phyloP scores from a whole-genome alignment of 2,329 filamentous ascomycete species.

The Lachnellula cervina region DNA sequence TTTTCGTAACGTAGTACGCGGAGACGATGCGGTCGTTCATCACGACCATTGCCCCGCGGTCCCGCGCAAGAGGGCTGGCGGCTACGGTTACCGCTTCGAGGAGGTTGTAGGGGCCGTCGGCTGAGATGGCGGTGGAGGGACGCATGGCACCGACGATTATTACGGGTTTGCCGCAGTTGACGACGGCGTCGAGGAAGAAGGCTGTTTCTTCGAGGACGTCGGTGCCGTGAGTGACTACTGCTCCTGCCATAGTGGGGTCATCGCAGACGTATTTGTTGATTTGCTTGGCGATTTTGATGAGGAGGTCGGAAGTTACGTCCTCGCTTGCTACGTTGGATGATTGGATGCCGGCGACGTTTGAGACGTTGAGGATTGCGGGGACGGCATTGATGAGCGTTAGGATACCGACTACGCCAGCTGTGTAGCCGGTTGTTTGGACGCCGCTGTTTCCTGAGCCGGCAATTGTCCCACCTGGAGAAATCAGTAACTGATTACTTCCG shows the following conservation, averaged over 20 bases:
- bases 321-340: constrained; percentile 45
- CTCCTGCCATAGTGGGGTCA: constrained; percentile 37
- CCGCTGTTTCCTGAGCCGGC: constrained; percentile 46
- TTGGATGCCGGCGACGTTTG: constrained; percentile 50
- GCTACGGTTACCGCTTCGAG: constrained; percentile 56
- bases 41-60: constrained; percentile 54
- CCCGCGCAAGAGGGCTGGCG: constrained; percentile 38
- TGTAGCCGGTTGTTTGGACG: constrained; percentile 51
- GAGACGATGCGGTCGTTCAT: constrained; percentile 57
- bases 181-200: constrained; percentile 56
- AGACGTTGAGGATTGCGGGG: constrained; percentile 48
- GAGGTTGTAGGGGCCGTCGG: constrained; percentile 59
- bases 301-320: constrained; percentile 44
- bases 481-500: constrained; percentile 15
- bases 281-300: constrained; percentile 43
- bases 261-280: constrained; percentile 41
- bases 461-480: constrained; percentile 52
- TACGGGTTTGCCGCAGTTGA: constrained; percentile 54
- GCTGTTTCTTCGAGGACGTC: constrained; percentile 61
- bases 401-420: constrained; percentile 34
- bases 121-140: constrained; percentile 56
- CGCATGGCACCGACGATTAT: constrained; percentile 59
- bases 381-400: constrained; percentile 48
- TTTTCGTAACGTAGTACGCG: constrained; percentile 57
- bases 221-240: constrained; percentile 60